phyloP scores from a whole-genome alignment of 805 yeast species.

The Zygotorulaspora chibaensis region DNA sequence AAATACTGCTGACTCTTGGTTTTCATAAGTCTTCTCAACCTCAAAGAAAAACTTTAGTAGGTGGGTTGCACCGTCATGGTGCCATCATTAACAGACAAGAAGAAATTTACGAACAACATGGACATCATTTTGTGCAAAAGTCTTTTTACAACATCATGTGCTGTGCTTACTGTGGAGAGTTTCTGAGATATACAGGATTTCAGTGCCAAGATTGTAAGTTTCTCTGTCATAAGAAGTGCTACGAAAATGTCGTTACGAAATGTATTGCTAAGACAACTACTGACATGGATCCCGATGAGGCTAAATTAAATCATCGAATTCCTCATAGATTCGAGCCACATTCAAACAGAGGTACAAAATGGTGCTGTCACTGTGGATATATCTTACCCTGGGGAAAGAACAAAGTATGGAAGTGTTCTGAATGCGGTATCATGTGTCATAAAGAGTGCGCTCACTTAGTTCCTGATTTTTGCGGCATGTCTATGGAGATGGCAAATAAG shows the following conservation, averaged over 20 bases:
- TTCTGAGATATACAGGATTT: constrained; percentile 78
- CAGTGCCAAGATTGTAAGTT: constrained; percentile 84
- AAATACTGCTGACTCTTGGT: constrained; percentile 68
- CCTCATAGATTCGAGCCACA: constrained; percentile 96
- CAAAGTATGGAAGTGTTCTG: constrained; percentile 86
- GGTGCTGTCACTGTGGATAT: constrained; percentile 99
- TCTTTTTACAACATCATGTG: constrained; percentile 95
- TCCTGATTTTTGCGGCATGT: constrained; percentile 98
- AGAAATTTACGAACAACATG: constrained; percentile 89
- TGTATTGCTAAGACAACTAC: constrained; percentile 75
- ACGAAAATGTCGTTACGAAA: constrained; percentile 73
- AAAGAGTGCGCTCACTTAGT: constrained; percentile 88
- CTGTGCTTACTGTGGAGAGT: constrained; percentile 96
- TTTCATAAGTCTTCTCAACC: constrained; percentile 65
- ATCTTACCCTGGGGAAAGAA: constrained; percentile 92
- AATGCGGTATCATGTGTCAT: constrained; percentile 94
- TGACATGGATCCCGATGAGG: constrained; percentile 66
- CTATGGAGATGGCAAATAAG: constrained; percentile 93
- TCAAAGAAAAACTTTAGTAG: constrained; percentile 43
- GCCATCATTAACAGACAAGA: constrained; percentile 91
- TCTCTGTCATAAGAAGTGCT: constrained; percentile 77
- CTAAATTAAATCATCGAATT: constrained; percentile 87
- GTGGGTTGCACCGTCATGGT: constrained; percentile 90
- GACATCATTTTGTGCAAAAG: constrained; percentile 94
- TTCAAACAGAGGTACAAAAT: constrained; percentile 89